These are phyloP conservation scores for Mucor velutinosus DNA, from an alignment of 371 early-diverging fungal species.

Conservation along the genomic window DNA sequence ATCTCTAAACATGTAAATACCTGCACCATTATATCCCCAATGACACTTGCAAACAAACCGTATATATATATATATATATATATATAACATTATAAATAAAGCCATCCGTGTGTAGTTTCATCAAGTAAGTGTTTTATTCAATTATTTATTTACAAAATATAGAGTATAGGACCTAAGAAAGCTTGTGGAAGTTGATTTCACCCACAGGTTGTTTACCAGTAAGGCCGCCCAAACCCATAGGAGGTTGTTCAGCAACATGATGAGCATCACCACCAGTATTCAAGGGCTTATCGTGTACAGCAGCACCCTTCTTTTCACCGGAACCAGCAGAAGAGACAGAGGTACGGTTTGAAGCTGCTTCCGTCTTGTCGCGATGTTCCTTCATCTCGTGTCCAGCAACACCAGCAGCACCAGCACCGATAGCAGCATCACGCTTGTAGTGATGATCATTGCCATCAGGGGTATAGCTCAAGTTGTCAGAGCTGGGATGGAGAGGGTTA, in stretches of 20 bases:
- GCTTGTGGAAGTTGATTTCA: conserved; percentile 30
- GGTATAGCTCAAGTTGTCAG: background rate
- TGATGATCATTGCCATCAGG: background rate
- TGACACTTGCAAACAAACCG: too few species aligned
- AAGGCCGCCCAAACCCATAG: conserved; percentile 28
- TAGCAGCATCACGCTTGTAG: conserved; percentile 11
- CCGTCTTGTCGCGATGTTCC: conserved; percentile 5
- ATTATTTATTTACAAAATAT: background rate
- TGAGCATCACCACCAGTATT: conserved; percentile 33
- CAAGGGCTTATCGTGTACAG: conserved; percentile 8
- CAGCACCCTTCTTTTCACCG: background rate
- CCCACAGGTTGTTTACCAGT: conserved; percentile 41
- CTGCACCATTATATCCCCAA: background rate
- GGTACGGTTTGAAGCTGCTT: background rate
- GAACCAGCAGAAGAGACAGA: background rate
- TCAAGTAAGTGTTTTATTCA: background rate
- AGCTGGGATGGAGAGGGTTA: background rate
- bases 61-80: too few species aligned
- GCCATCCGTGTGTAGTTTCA: too few species aligned
- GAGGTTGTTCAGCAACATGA: conserved; percentile 34
- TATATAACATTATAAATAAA: too few species aligned
- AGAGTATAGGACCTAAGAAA: conserved; percentile 4
- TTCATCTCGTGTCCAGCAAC: conserved; percentile 12
- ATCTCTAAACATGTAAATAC: background rate
- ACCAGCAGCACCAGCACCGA: conserved; percentile 18